These are phyloP conservation scores for Zarea fungicola DNA, from an alignment of 2,329 filamentous ascomycete species.

Conservation along the genomic window DNA sequence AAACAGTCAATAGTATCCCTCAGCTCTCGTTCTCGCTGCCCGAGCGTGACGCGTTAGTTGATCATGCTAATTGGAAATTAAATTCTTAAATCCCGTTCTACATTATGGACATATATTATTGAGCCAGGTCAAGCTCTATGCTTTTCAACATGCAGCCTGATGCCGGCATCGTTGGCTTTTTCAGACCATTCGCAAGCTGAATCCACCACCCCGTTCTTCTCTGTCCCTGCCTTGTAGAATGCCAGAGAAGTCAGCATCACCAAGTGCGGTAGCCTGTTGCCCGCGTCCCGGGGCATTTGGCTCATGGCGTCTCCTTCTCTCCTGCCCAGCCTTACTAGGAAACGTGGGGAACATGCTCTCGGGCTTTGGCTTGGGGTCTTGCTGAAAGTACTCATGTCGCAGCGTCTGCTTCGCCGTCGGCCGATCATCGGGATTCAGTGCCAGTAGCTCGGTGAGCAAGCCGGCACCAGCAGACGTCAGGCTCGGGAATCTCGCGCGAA, in stretches of 20 bases:
- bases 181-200: slow-evolving; percentile 57
- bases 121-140: neutral
- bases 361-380: slow-evolving; percentile 85
- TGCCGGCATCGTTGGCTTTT: too few relatives aligned
- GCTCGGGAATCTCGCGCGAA: slow-evolving; percentile 75
- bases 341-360: slow-evolving; percentile 95
- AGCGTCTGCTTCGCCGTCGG: slow-evolving; percentile 71
- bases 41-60: too few relatives aligned
- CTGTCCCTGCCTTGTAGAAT: slow-evolving; percentile 64
- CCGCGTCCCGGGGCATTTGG: slow-evolving; percentile 82
- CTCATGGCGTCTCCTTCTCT: slow-evolving; percentile 65
- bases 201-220: slow-evolving; percentile 62
- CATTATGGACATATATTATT: slow-evolving; percentile 8
- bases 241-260: slow-evolving; percentile 60
- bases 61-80: too few relatives aligned
- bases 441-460: slow-evolving; percentile 65
- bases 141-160: neutral
- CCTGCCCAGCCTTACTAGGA: slow-evolving; percentile 88
- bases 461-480: slow-evolving; percentile 69
- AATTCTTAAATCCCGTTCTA: too few relatives aligned
- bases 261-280: slow-evolving; percentile 53
- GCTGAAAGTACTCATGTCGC: slow-evolving; percentile 75
- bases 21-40: too few relatives aligned
- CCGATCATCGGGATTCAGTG: slow-evolving; percentile 66
- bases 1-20: too few relatives aligned